These are phyloP conservation scores for Graphium sp. DNA, from an alignment of 2,329 filamentous ascomycete species.

Conservation along the genomic window DNA sequence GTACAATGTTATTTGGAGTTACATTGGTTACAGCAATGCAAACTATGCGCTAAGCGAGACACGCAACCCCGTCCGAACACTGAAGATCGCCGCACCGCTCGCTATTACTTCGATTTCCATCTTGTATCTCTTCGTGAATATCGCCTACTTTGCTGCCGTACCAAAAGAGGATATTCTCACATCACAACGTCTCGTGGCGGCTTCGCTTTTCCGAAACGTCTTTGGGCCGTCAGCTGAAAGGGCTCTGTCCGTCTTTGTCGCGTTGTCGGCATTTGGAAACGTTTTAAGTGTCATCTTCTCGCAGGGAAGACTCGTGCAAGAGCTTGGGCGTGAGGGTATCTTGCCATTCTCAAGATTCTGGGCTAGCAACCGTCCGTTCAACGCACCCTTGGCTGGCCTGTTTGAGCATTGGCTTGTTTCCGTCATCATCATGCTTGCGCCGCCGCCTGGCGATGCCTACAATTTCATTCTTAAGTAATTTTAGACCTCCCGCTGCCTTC, in stretches of 20 bases:
- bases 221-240: slow-evolving; percentile 36
- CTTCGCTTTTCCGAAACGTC: slow-evolving; percentile 37
- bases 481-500: not conserved
- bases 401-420: slow-evolving; percentile 49
- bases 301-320: slow-evolving; percentile 48
- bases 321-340: slow-evolving; percentile 49
- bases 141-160: slow-evolving; percentile 47
- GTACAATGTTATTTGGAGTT: slow-evolving; percentile 58
- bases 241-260: slow-evolving; percentile 47
- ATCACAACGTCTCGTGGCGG: slow-evolving; percentile 33
- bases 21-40: slow-evolving; percentile 51
- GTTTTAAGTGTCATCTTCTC: slow-evolving; percentile 53
- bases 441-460: slow-evolving; percentile 50
- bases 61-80: slow-evolving; percentile 44
- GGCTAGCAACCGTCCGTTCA: slow-evolving; percentile 47
- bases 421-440: slow-evolving; percentile 48
- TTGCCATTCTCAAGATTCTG: slow-evolving; percentile 45
- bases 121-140: slow-evolving; percentile 50
- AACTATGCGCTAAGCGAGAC: slow-evolving; percentile 52
- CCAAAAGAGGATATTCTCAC: slow-evolving; percentile 33
- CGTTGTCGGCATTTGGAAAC: slow-evolving; percentile 51
- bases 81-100: slow-evolving; percentile 47
- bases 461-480: slow-evolving; percentile 42
- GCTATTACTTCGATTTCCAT: slow-evolving; percentile 40
- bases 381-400: slow-evolving; percentile 41